Conservation (phyloP, 2,329 filamentous ascomycete species). For the Zopfia rhizophila region DNA sequence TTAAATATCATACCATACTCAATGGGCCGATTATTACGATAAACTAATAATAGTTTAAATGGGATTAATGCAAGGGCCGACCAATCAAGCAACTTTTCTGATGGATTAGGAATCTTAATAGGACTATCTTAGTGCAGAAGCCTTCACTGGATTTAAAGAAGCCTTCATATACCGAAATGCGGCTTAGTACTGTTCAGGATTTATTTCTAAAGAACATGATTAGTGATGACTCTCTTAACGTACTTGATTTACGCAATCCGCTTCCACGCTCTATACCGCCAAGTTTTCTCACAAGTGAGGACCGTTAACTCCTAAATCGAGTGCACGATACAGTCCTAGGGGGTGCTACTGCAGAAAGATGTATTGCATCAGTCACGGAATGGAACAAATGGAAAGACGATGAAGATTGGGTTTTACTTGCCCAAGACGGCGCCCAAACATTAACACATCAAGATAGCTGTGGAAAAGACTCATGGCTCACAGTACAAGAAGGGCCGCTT, state of each 20-base stretch:
- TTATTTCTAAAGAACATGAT: slow-evolving; percentile 13
- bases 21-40: slow-evolving; percentile 22
- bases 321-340: slow-evolving; percentile 9
- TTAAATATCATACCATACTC: slow-evolving; percentile 13
- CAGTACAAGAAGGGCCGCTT: slow-evolving; percentile 20
- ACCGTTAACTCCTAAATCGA: slow-evolving; percentile 12
- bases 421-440: slow-evolving; percentile 24
- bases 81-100: slow-evolving; percentile 25
- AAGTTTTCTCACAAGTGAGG: slow-evolving; percentile 12
- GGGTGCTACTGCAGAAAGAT: slow-evolving; percentile 22
- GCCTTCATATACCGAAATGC: slow-evolving; percentile 14
- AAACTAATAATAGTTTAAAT: slow-evolving; percentile 27
- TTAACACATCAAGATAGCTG: slow-evolving; percentile 24
- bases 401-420: slow-evolving; percentile 26
- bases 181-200: slow-evolving; percentile 9
- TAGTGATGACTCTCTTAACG: slow-evolving; percentile 21
- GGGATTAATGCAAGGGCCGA: slow-evolving; percentile 19
- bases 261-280: slow-evolving; percentile 21
- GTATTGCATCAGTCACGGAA: slow-evolving; percentile 15
- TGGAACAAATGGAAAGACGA: slow-evolving; percentile 24
- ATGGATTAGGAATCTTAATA: slow-evolving; percentile 14
- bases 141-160: slow-evolving; percentile 16
- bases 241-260: slow-evolving; percentile 22
- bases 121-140: slow-evolving; percentile 18
- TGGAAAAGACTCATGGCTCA: slow-evolving; percentile 25